A percentile compares a stretch with the other conserved stretches of the same genome.
Conservation (phyloP, 1,284 basidiomycete species). For the Termitomyces sp. region DNA sequence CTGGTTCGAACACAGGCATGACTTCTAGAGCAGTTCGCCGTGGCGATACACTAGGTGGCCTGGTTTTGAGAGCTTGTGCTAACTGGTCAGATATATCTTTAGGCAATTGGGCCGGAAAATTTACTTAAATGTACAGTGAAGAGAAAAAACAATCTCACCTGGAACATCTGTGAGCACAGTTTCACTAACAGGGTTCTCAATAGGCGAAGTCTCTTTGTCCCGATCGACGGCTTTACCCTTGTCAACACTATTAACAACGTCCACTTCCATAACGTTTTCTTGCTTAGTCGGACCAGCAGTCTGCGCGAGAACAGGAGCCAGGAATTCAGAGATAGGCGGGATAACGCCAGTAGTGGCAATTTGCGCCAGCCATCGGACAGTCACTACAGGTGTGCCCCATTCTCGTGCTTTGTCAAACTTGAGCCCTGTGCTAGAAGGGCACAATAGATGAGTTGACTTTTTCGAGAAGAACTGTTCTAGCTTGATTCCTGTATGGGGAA, state of each 20-base stretch:
- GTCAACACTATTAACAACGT: conserved; percentile 14
- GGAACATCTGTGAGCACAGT: conserved; percentile 16
- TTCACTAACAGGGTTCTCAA: conserved; percentile 13
- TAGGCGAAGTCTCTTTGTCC: conserved; percentile 24
- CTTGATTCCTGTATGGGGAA: conserved; percentile 40
- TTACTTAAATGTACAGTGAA: not conserved
- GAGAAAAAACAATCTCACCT: conserved; percentile 1
- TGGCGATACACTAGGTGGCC: conserved; percentile 6
- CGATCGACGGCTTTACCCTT: conserved; percentile 22
- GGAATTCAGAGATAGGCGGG: conserved; percentile 25
- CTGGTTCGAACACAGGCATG: conserved; percentile 1
- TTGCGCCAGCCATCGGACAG: conserved; percentile 55
- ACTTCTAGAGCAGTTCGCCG: conserved; percentile 6
- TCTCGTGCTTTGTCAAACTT: conserved; percentile 72
- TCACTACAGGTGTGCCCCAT: conserved; percentile 63
- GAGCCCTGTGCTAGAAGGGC: conserved; percentile 57
- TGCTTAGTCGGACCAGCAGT: not conserved
- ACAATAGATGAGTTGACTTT: conserved; percentile 66
- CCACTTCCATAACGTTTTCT: conserved; percentile 13
- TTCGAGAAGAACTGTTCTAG: conserved; percentile 55
- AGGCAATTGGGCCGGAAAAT: not conserved
- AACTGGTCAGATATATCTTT: not conserved
- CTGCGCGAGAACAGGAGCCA: conserved; percentile 20
- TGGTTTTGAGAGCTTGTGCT: not conserved
- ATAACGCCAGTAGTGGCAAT: conserved; percentile 46